A percentile compares a stretch with the other conserved stretches of the same genome.
Conservation (phyloP, 495 filamentous ascomycete genomes). For the Neurospora sp. region DNA sequence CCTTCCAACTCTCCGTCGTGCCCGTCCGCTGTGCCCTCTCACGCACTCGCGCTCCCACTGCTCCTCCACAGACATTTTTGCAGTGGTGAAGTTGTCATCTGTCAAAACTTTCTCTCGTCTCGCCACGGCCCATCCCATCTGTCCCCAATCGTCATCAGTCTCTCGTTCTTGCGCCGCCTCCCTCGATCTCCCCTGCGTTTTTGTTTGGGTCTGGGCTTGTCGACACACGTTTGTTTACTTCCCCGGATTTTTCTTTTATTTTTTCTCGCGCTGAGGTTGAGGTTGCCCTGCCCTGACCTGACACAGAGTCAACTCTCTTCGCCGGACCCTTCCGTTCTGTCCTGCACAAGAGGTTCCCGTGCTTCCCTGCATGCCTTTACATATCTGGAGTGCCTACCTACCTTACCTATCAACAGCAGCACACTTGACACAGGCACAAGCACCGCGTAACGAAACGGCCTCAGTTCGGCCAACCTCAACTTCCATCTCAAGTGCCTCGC, state of each 20-base stretch:
- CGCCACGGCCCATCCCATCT: constrained; percentile 23
- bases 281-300: neutral
- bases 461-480: neutral
- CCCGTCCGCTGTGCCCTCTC: neutral
- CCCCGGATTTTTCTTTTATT: neutral
- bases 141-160: constrained; percentile 33
- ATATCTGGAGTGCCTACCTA: neutral
- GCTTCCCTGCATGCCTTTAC: neutral
- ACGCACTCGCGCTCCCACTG: neutral
- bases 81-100: neutral
- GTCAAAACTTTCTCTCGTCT: constrained; percentile 1
- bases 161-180: constrained; percentile 25
- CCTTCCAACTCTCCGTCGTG: neutral
- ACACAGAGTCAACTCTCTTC: neutral
- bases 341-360: neutral
- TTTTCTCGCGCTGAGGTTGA: neutral
- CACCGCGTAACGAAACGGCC: neutral
- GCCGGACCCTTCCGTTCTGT: neutral
- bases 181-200: constrained; percentile 17
- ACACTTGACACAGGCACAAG: neutral
- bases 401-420: neutral
- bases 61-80: neutral
- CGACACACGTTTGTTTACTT: neutral
- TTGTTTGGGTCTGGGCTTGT: neutral
- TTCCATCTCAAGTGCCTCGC: constrained; percentile 1